Percentiles rank a stretch among this genome's conserved stretches.
These are phyloP conservation scores for Lophiostoma macrostomum DNA, from an alignment of 495 filamentous ascomycete genomes.

Conservation along the genomic window DNA sequence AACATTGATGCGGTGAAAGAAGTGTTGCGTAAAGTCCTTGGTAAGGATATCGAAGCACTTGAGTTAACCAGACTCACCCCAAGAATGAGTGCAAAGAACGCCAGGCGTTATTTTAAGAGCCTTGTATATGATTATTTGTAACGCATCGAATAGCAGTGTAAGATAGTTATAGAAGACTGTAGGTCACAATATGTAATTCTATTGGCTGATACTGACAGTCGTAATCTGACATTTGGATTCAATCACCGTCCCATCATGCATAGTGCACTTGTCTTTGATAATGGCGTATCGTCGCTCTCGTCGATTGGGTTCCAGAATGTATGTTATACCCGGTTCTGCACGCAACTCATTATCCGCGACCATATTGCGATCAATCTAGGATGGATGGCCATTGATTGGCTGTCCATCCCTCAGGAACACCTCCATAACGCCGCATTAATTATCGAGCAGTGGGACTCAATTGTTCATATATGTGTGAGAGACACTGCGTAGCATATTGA, in stretches of 20 bases:
- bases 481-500: background rate
- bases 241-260: no score
- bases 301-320: no score
- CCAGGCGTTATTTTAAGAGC: conserved; percentile 7
- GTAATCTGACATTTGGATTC: no score
- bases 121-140: conserved; percentile 6
- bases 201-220: no score
- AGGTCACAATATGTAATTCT: no score
- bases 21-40: background rate
- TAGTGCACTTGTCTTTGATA: no score
- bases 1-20: background rate
- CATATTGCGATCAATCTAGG: background rate
- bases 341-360: background rate
- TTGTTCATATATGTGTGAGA: background rate
- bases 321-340: no score
- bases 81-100: background rate
- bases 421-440: background rate
- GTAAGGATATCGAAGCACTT: background rate
- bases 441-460: background rate
- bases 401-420: background rate
- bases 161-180: background rate
- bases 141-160: background rate
- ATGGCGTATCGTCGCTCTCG: no score
- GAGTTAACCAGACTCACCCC: background rate
- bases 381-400: background rate